Evolutionary conservation across 1,284 basidiomycete genomes (phyloP), one percentile per base, ranked within the genome.

Genomic region (Apiotrichum domesticum): DNA sequence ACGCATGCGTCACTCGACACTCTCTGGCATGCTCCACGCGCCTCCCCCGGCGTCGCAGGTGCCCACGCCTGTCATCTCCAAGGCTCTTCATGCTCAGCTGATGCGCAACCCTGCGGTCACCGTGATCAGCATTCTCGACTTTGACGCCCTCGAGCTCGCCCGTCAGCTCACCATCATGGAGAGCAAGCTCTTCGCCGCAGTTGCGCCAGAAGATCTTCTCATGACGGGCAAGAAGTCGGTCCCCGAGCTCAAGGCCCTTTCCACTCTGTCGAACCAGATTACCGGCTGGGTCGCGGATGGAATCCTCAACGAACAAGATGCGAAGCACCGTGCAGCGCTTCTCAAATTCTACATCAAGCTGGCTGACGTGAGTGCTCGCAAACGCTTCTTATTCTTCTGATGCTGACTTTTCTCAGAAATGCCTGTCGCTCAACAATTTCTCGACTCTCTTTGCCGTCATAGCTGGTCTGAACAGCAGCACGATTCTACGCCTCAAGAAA

Each of bases 231-330:
- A 88, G 68, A 84, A 85, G 68, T 84, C 82, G 66, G 82, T 83
- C 1, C 85, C 88, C 37, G 83, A 85, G 80, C 79, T 98, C 65
- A 87, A 90, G 54, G 84, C 85, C 42, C 87, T 95, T 63, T 97
- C 96, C 68, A 90, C 90, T 62, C 86, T 92, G 49, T 91, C 88
- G 64, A 98, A 98, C 72, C 83, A 89, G 75, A 86, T 93, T 63
- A 98, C 93, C 2, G 87, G 91, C 61, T 98, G 96, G 93, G 94
- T 98, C 2, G 88, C 90, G 2, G 91, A 96, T 66, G 84, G 85
- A 7, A 87, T 99, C 35, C 80, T 98, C 34, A 82, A 80, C 54
- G 87, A 90, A 65, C 87, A 90, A 61, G 94, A 98, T 70, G 85
- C 89, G 8, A 86, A 87, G 71, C 87, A 86, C 73, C 84, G 95